These are phyloP conservation scores for Neopestalotiopsis sp. DNA, from an alignment of 2,329 filamentous ascomycete species.

Conservation along the genomic window DNA sequence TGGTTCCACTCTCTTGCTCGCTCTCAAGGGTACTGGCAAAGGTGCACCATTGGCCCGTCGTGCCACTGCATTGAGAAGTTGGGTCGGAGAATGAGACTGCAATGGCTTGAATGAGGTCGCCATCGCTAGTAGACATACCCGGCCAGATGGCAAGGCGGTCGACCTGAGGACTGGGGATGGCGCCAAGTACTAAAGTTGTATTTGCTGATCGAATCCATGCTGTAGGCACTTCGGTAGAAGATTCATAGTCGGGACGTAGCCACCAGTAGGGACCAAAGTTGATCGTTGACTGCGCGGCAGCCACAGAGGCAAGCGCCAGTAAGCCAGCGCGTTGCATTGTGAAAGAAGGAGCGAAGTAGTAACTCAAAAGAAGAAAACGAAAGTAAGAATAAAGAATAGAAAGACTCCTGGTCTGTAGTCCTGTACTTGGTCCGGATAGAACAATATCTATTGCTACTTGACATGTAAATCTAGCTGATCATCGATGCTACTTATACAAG, in stretches of 20 bases:
- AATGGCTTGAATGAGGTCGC: not conserved
- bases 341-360: not conserved
- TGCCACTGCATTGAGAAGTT: not conserved
- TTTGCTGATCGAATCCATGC: constrained; percentile 5
- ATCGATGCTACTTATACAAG: not conserved
- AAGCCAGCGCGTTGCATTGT: not conserved
- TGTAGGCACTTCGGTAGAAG: not conserved
- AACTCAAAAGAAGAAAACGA: not conserved
- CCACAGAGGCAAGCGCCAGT: not conserved
- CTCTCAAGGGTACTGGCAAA: not conserved
- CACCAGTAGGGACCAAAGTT: constrained; percentile 8
- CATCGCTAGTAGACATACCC: not conserved
- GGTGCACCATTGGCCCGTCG: not conserved
- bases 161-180: not conserved
- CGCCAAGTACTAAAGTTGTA: not conserved
- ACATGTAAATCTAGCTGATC: not conserved
- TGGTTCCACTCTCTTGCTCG: not conserved
- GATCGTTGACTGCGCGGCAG: not conserved
- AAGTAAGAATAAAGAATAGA: not conserved
- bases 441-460: not conserved
- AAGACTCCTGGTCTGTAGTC: not conserved
- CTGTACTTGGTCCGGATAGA: not conserved
- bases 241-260: not conserved
- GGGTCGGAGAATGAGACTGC: not conserved
- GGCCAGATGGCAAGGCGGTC: not conserved